Percentiles rank a stretch among this genome's conserved stretches.
phyloP scores from a whole-genome alignment of 345 rosid genomes.

The Gossypium thurberi region DNA sequence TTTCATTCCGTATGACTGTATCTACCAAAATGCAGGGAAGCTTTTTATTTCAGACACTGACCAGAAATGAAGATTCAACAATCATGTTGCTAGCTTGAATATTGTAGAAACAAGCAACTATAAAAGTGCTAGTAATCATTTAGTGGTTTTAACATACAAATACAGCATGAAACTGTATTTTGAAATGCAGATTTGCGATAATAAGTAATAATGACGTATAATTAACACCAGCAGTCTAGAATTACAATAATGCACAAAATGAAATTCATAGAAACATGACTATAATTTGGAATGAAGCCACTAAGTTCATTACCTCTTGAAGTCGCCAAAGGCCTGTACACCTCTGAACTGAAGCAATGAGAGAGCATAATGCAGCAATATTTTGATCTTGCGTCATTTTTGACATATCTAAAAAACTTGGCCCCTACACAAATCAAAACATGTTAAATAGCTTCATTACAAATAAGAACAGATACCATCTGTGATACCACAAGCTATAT shows the following conservation, averaged over 20 bases:
- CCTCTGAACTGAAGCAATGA: conserved; percentile 71
- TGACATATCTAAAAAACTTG: conserved; percentile 43
- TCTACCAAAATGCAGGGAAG: not conserved
- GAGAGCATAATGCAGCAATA: conserved; percentile 47
- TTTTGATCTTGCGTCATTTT: conserved; percentile 42
- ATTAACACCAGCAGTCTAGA: not conserved
- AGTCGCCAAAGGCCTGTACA: conserved; percentile 78
- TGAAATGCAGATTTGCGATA: not conserved
- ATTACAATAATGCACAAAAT: not conserved
- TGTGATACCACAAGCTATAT: conserved; percentile 2
- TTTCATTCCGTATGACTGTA: not conserved
- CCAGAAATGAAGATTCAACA: not conserved
- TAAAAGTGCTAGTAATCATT: not conserved
- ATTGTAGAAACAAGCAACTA: conserved; percentile 1
- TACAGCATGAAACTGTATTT: not conserved
- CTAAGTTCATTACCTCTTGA: conserved; percentile 51
- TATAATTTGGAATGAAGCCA: conserved; percentile 3
- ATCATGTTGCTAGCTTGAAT: not conserved
- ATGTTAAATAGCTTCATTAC: conserved; percentile 14
- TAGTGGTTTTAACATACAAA: not conserved
- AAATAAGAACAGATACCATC: conserved; percentile 1
- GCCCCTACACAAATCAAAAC: conserved; percentile 51
- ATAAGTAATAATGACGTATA: not conserved
- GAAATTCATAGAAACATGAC: not conserved
- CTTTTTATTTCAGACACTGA: not conserved